Base-by-base conservation (phyloP, 2,329 filamentous ascomycete genomes). In the Pyricularia sp. region DNA sequence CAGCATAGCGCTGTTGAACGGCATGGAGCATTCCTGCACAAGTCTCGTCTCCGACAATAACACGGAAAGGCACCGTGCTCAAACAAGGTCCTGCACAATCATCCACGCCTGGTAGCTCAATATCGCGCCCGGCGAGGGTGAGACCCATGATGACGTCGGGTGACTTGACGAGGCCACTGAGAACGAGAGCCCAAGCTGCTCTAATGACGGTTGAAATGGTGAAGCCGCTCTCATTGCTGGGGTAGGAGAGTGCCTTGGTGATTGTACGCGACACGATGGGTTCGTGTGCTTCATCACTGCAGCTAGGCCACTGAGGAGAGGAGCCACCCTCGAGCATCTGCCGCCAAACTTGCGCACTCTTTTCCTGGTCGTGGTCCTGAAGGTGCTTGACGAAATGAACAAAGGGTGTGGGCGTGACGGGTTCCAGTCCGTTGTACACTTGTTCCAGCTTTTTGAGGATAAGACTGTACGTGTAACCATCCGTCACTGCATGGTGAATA, bases 41-140 rank as follows among this genome's bases (percentile, higher is more conserved):
- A 20, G 23, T 63, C 25, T 28, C 25, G 5, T 63, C 12, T 28
- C 17, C 26, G 9, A 63, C 25, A 4, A 28, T 3, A 17, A 67
- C 42, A 20, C 65, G 65, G 17, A 67, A 33, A 2, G 73, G 73
- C 10, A 75, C 70, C 1, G 73, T 75, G 42, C 72, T 71, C 33
- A 75, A 71, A 1, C 72, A 74, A 0, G 74, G 74, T 2, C 73
- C 74, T 2, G 72, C 69, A 66, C 75, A 73, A 6, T 74, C 71
- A n/a, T 67, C 67, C 11, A 74, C 70, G 3, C 71, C 73, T 1
- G 71, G 64, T 0, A 76, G 61, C 42, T 71, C 70, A n/a, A 73
- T 70, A 67, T 75, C 74, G 66, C 74, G 73, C 11, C 74, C 74
- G 1, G 73, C 67, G 3, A 74, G 69, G 0, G 74, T 73, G 23